A percentile compares a stretch with the other conserved stretches of the same genome.
Conservation (phyloP, 1,139 yeast species). For the Geotrichum klebahnii region DNA sequence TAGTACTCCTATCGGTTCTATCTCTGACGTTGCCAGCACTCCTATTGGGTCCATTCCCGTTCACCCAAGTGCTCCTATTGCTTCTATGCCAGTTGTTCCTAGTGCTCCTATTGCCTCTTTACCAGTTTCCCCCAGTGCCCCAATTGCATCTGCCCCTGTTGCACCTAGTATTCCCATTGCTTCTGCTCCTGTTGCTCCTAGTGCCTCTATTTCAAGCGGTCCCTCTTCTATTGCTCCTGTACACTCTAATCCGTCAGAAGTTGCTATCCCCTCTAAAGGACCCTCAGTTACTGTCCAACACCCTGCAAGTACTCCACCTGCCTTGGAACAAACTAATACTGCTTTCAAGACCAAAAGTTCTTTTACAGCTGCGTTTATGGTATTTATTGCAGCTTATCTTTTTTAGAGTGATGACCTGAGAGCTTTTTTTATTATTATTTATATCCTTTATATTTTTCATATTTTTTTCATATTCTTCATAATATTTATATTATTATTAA, state of each 20-base stretch:
- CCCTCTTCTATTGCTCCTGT: constrained; percentile 16
- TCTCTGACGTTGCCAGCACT: constrained; percentile 13
- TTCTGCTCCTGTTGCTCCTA: constrained; percentile 21
- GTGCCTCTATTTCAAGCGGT: constrained; percentile 22
- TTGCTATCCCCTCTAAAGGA: constrained; percentile 17
- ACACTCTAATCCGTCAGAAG: constrained; percentile 27
- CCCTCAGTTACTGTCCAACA: background rate
- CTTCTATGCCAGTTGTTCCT: constrained; percentile 17
- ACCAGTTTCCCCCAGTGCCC: background rate
- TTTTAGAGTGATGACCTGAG: too few species aligned
- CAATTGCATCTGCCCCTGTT: background rate
- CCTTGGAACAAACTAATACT: constrained; percentile 12
- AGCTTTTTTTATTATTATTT: too few species aligned
- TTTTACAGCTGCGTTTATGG: constrained; percentile 21
- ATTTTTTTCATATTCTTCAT: too few species aligned
- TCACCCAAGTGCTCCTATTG: too few species aligned
- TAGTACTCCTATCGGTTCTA: constrained; percentile 26
- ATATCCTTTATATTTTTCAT: too few species aligned
- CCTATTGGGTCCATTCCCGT: too few species aligned
- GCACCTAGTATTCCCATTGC: background rate
- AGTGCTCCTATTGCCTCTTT: constrained; percentile 21
- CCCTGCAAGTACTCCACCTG: constrained; percentile 7
- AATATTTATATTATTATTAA: too few species aligned
- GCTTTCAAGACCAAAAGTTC: constrained; percentile 13
- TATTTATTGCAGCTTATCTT: constrained; percentile 15